Conservation (phyloP, 176 grass and related monocot species). For the Rhynchospora breviuscula region DNA sequence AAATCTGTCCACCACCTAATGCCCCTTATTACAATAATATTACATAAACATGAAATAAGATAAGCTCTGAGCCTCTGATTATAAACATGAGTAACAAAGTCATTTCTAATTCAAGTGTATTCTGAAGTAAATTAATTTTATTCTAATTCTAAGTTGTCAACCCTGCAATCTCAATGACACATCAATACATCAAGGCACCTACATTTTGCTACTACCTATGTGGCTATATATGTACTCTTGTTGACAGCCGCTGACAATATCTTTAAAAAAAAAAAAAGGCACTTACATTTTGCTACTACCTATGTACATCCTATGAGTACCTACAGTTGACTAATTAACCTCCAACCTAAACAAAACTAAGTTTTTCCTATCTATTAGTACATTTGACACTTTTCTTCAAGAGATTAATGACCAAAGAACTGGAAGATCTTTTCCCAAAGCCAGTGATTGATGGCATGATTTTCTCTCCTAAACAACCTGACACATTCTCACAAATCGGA, state of each 20-base stretch:
- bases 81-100: no score
- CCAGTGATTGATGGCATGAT: constrained; percentile 20
- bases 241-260: no score
- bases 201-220: no score
- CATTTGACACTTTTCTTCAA: not conserved
- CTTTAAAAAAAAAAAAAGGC: not conserved
- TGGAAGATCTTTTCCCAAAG: constrained; percentile 1
- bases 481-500: constrained; percentile 23
- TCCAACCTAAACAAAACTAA: not conserved
- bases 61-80: no score
- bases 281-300: not conserved
- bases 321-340: not conserved
- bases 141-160: not conserved
- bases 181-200: not conserved
- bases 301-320: not conserved
- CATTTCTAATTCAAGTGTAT: no score
- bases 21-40: no score
- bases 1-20: no score
- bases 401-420: not conserved
- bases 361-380: not conserved
- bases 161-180: not conserved
- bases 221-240: no score
- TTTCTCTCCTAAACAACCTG: not conserved
- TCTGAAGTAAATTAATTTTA: not conserved
- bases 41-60: no score